Evolutionary conservation across 805 yeast genomes (phyloP), one percentile per base, ranked within the genome.

Genomic region (Grigorovia transvaalensis): DNA sequence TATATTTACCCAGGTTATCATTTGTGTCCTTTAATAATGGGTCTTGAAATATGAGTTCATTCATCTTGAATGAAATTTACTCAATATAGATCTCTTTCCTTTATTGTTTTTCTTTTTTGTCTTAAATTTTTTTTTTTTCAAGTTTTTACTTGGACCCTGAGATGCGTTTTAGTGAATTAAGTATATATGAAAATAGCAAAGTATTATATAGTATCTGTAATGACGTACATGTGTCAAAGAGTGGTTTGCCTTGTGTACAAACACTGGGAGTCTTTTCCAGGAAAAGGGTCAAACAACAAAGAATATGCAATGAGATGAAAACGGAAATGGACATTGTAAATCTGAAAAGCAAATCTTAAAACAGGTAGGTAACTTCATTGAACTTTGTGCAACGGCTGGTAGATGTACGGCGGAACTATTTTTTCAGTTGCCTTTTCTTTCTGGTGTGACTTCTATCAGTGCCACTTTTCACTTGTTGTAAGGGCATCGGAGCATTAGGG

Each of bases 371-470:
- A 5, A 33, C 11, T 33, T 33, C 4, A 33, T 4, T 5, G 3
- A 11, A 5, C 3, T 5, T 11, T 33, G 15, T 5, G 11, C 8
- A 33, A 33, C 7, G 33, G 7, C 9, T 8, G 7, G 15, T 3
- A 33, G 38, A 33, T 13, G 15, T 13, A 33, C 8, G 8, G 18
- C 15, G 18, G 3, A 12, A 42, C 18, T 20, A 44, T 44, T 44
- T 19, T 23, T 23, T 44, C 27, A 19, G 12, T 47, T 40, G 38
- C 8, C 48, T 29, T 40, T 46, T 38, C 12, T 13, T 46, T 29
- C 17, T 19, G 13, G 55, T 47, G 50, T 57, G 19, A 48, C 52
- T 19, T 51, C 53, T 48, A 53, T 59, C 41, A 48, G 27, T 18
- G 33, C 30, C 35, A 35, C 13, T 19, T 27, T 46, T 46, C 4